Conservation (phyloP, 441 rosid species). For the Brassica balearica region DNA sequence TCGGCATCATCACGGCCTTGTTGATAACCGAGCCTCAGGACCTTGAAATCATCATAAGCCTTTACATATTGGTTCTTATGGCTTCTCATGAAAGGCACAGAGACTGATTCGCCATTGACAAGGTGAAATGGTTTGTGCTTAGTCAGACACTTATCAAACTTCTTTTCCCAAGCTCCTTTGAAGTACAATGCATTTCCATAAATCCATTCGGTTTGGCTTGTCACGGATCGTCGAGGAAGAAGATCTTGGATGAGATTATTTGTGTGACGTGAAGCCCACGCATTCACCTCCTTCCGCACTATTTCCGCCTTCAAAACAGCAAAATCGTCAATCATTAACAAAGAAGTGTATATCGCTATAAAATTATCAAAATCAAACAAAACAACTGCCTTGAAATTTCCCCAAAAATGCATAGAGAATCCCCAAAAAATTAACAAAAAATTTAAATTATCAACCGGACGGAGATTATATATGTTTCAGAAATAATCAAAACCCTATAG, state of each 20-base stretch:
- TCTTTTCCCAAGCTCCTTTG: constrained; percentile 1
- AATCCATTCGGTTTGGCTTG: not conserved
- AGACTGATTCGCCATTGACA: not conserved
- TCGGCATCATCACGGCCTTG: not conserved
- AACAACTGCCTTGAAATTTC: not conserved
- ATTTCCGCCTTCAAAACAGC: constrained; percentile 12
- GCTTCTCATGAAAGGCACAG: not conserved
- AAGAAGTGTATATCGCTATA: not conserved
- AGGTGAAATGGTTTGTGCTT: constrained; percentile 2
- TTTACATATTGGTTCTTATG: not conserved
- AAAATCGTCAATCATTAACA: constrained; percentile 1
- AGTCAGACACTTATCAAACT: not conserved
- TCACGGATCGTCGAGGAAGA: constrained; percentile 7
- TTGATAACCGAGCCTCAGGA: not conserved
- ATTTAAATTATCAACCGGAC: not conserved
- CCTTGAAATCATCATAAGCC: constrained; percentile 2
- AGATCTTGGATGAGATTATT: constrained; percentile 21
- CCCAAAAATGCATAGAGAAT: not conserved
- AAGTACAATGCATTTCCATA: constrained; percentile 33
- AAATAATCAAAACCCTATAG: not conserved
- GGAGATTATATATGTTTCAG: not conserved
- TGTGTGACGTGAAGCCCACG: not conserved
- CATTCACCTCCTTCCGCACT: constrained; percentile 20
- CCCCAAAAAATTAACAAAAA: not conserved
- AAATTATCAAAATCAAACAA: not conserved